Conservation (phyloP, 768 basidiomycete genomes). For the Tulasnella sp. region DNA sequence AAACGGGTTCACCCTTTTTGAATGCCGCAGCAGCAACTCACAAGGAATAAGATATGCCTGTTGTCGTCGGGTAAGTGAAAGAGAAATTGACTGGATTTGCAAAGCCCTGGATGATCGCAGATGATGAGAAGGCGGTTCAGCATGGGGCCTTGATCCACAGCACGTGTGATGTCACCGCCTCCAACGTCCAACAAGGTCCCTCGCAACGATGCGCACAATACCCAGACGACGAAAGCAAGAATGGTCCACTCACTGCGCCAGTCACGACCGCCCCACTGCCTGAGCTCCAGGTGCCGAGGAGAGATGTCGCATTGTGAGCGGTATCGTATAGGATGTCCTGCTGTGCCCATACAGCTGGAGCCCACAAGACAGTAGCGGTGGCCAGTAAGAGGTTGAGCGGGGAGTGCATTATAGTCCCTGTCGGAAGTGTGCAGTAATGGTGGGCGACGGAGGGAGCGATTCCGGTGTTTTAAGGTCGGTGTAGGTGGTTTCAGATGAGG, state of each 20-base stretch:
- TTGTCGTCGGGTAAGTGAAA: conserved; percentile 75
- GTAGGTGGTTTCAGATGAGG: background rate
- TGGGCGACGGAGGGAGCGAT: background rate
- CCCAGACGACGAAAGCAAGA: background rate
- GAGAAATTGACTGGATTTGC: conserved; percentile 72
- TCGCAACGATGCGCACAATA: background rate
- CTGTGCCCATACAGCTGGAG: background rate
- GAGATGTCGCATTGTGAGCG: conserved; percentile 3
- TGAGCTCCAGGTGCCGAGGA: conserved; percentile 80
- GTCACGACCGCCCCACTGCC: conserved; percentile 68
- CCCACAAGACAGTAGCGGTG: background rate
- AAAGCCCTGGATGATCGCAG: conserved; percentile 49
- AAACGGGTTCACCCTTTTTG: no score
- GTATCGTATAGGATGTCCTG: conserved; percentile 1
- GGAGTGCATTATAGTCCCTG: background rate
- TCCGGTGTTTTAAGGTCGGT: background rate
- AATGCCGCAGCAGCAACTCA: conserved; percentile 34
- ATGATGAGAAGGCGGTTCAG: conserved; percentile 13
- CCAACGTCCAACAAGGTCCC: no score
- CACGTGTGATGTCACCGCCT: no score
- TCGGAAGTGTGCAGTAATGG: background rate
- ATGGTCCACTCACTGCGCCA: conserved; percentile 55
- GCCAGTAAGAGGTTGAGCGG: no score
- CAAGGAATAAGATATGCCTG: conserved; percentile 87
- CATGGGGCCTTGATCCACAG: background rate